These are phyloP conservation scores for Russula earlei DNA, from an alignment of 768 basidiomycete genomes.

Conservation along the genomic window DNA sequence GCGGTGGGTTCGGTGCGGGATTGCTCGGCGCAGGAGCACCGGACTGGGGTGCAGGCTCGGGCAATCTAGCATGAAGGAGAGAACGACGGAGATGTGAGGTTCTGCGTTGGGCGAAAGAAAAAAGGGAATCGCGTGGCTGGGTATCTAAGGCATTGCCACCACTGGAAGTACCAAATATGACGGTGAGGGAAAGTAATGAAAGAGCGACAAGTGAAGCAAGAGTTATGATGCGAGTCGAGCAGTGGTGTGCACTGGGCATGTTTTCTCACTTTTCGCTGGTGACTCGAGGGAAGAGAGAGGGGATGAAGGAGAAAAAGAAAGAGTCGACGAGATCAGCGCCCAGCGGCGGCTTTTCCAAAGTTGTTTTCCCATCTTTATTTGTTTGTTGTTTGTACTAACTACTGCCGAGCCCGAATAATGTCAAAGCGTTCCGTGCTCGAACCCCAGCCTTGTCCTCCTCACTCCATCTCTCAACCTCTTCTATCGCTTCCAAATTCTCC, in stretches of 20 bases:
- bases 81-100: neutral
- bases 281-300: too few species aligned
- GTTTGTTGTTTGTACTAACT: too few species aligned
- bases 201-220: slow-evolving; percentile 13
- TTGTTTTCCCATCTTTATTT: too few species aligned
- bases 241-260: slow-evolving; percentile 4
- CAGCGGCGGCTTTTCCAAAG: too few species aligned
- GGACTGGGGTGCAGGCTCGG: neutral
- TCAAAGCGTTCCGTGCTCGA: slow-evolving; percentile 62
- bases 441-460: slow-evolving; percentile 54
- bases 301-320: neutral
- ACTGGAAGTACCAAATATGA: neutral
- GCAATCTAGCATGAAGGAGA: neutral
- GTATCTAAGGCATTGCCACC: neutral
- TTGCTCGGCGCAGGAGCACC: neutral
- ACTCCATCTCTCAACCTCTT: slow-evolving; percentile 51
- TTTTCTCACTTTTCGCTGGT: neutral
- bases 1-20: too few species aligned
- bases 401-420: slow-evolving; percentile 42
- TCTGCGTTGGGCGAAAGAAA: neutral
- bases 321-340: too few species aligned
- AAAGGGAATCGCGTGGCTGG: neutral
- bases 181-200: slow-evolving; percentile 2
- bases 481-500: slow-evolving; percentile 77
- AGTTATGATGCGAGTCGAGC: slow-evolving; percentile 12